Conservation (phyloP, 495 filamentous ascomycete species). For the Cenococcum geophilum region DNA sequence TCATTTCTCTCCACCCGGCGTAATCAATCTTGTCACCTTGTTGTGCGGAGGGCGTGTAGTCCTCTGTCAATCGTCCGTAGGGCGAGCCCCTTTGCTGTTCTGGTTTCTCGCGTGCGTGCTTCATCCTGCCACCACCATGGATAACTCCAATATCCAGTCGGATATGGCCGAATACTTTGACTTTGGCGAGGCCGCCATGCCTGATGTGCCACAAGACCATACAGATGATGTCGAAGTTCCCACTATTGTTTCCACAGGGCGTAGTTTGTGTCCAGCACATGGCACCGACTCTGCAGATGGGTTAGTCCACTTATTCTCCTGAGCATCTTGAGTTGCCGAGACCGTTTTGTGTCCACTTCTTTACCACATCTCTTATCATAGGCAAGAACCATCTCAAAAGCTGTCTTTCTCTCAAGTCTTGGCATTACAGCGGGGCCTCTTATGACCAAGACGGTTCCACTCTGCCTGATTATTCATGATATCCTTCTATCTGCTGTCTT, state of each 20-base stretch:
- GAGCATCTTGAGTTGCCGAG: background rate
- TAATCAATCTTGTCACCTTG: background rate
- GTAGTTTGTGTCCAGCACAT: constrained; percentile 16
- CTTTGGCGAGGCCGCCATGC: constrained; percentile 29
- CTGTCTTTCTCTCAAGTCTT: background rate
- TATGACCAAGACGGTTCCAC: background rate
- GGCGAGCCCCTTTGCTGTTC: constrained; percentile 1
- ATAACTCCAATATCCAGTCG: constrained; percentile 11
- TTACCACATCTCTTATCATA: background rate
- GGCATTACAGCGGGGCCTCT: background rate
- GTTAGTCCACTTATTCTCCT: constrained; percentile 3
- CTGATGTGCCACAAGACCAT: constrained; percentile 17
- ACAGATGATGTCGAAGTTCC: constrained; percentile 2
- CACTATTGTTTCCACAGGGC: background rate
- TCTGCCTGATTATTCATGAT: background rate
- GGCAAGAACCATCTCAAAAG: background rate
- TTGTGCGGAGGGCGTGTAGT: background rate
- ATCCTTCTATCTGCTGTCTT: background rate
- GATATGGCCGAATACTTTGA: constrained; percentile 34
- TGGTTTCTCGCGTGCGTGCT: background rate
- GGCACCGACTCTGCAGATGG: constrained; percentile 14
- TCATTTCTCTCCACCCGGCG: background rate
- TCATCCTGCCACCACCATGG: constrained; percentile 16
- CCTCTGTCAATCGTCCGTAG: background rate
- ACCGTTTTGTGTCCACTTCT: no score